These are phyloP conservation scores for Perilla frutescens DNA, from an alignment of 257 asterid genomes.

Conservation along the genomic window DNA sequence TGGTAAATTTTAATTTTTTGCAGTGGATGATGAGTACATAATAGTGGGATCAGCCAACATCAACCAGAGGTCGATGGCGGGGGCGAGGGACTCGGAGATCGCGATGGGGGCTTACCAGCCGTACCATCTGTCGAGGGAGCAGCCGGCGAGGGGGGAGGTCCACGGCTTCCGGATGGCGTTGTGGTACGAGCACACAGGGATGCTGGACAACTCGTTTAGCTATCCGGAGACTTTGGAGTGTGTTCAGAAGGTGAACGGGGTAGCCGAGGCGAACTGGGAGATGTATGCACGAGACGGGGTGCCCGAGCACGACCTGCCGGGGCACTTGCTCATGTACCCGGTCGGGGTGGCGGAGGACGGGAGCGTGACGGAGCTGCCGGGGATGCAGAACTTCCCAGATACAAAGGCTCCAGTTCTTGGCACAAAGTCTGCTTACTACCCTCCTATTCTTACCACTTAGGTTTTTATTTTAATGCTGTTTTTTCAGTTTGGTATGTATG, in stretches of 20 bases:
- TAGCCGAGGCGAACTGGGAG: slow-evolving; percentile 58
- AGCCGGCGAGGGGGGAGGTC: slow-evolving; percentile 69
- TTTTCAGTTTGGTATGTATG: background rate
- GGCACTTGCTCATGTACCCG: slow-evolving; percentile 66
- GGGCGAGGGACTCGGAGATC: slow-evolving; percentile 74
- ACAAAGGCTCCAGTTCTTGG: slow-evolving; percentile 70
- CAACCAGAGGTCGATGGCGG: slow-evolving; percentile 82
- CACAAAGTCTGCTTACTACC: slow-evolving; percentile 36
- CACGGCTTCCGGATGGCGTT: slow-evolving; percentile 78
- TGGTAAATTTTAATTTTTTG: background rate
- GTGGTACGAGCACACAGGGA: slow-evolving; percentile 74
- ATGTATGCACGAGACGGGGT: slow-evolving; percentile 41
- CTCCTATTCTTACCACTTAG: slow-evolving; percentile 67
- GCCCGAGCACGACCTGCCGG: slow-evolving; percentile 54
- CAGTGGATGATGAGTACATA: slow-evolving; percentile 85
- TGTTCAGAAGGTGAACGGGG: slow-evolving; percentile 52
- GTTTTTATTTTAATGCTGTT: background rate
- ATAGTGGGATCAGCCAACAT: slow-evolving; percentile 78
- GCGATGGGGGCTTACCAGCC: slow-evolving; percentile 90
- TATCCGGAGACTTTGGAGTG: slow-evolving; percentile 60
- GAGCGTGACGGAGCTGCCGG: slow-evolving; percentile 54
- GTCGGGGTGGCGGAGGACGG: slow-evolving; percentile 56
- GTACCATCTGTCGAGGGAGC: slow-evolving; percentile 47
- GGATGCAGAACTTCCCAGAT: slow-evolving; percentile 57
- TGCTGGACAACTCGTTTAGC: slow-evolving; percentile 52